Base-by-base conservation (phyloP, 371 early-diverging fungal species). In the Haplosporangium sp. region DNA sequence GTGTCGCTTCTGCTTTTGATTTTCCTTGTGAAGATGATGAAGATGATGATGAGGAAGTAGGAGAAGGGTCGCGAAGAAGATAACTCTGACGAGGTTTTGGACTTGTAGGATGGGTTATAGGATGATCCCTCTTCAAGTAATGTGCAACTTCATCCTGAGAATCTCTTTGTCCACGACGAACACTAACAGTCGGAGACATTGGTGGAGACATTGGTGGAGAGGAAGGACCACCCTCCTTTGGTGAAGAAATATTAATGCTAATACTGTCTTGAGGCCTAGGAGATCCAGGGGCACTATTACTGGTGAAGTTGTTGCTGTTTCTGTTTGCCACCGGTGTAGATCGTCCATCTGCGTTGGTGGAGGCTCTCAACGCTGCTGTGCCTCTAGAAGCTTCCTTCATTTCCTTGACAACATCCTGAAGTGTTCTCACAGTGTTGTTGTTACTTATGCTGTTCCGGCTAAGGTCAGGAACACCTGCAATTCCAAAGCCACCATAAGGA, bases 321-420 rank as follows among this genome's bases (percentile, higher is more conserved):
- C 45, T 61, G 34, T 40, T 37, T 40, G 5, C 40, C 4, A 61
- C 56, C 39, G 59, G 39, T 4, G 48, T 55, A 40, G 20, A 15
- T 34, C 39, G 52, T 61, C 48, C 57, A 39, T 27, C 45, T 6
- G 27, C 27, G 20, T 13, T 61, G 40, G 35, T 59, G 44, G 65
- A 20, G 11, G 45, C 39, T 2, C 61, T 59, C 57, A 63, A 52
- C 42, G 39, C 65, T 11, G 47, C 42, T 27, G 56, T 74, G 17
- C 56, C 52, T 60, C 65, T 59, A 1, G 74, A 45, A 2, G 81
- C 71, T 34, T 79, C 81, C 72, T 58, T 79, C 81, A 79, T 79
- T 39, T 74, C 81, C 63, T 79, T 70, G 3, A 74, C 75, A 20
- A 74, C 69, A 60, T 74, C 68, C 37, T 79, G 67, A 50, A 79